phyloP scores from a whole-genome alignment of 257 asterid genomes.

The Gentiana macrophylla region DNA sequence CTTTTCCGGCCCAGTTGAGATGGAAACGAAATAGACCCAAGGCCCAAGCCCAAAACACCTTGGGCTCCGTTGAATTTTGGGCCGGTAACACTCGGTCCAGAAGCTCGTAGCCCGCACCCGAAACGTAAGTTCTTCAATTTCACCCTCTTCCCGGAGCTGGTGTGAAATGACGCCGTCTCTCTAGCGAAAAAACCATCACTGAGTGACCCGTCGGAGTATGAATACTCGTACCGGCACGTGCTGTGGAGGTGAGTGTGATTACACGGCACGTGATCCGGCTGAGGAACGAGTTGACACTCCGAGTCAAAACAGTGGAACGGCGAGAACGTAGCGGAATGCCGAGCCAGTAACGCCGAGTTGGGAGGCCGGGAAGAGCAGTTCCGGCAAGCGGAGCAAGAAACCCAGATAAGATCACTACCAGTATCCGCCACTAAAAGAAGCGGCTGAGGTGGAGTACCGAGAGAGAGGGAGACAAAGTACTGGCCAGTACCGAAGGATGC shows the following conservation, averaged over 20 bases:
- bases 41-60: constrained; percentile 82
- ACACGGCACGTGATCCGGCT: constrained; percentile 34
- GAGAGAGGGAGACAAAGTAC: constrained; percentile 59
- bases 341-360: constrained; percentile 48
- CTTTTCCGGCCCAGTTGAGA: constrained; percentile 49
- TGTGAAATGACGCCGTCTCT: constrained; percentile 58
- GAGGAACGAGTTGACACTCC: constrained; percentile 46
- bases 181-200: constrained; percentile 59
- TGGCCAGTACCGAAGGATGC: constrained; percentile 78
- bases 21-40: constrained; percentile 59
- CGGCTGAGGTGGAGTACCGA: constrained; percentile 75
- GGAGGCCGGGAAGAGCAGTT: constrained; percentile 34
- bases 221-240: constrained; percentile 61
- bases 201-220: constrained; percentile 65
- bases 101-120: constrained; percentile 59
- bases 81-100: constrained; percentile 70
- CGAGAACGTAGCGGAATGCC: constrained; percentile 52
- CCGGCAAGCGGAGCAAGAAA: constrained; percentile 67
- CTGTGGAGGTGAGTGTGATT: constrained; percentile 64
- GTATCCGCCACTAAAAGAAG: constrained; percentile 65
- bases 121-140: constrained; percentile 30
- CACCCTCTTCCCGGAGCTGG: constrained; percentile 30
- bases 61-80: constrained; percentile 49
- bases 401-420: constrained; percentile 94
- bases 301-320: constrained; percentile 62